Conservation (phyloP, 2,329 filamentous ascomycete species). For the Alternaria arborescens region DNA sequence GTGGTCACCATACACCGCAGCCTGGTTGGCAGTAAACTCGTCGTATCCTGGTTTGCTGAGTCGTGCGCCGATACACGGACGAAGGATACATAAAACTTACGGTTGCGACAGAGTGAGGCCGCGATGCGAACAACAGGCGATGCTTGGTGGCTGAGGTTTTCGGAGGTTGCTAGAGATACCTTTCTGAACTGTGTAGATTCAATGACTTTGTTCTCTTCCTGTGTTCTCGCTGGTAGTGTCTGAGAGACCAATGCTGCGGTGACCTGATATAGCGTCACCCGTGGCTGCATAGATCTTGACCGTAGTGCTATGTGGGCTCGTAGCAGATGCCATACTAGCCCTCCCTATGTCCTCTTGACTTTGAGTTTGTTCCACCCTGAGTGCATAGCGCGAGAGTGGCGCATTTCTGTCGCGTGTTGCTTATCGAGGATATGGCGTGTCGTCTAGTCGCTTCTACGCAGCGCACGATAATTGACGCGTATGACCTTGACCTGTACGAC, state of each 20-base stretch:
- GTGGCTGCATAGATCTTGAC: no score
- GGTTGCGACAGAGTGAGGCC: background rate
- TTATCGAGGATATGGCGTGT: no score
- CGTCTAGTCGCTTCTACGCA: no score
- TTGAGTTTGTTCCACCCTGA: no score
- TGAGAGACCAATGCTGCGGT: background rate
- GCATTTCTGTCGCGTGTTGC: no score
- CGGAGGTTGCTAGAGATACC: slow-evolving; percentile 6
- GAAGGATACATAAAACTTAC: background rate
- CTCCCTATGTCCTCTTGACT: no score
- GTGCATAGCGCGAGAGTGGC: no score
- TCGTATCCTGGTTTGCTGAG: background rate
- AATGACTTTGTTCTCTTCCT: slow-evolving; percentile 5
- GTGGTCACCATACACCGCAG: slow-evolving; percentile 25
- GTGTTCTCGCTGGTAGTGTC: background rate
- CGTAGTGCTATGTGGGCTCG: no score
- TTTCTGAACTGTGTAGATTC: slow-evolving; percentile 16
- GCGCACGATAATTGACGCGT: no score
- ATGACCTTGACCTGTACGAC: no score
- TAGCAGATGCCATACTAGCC: no score
- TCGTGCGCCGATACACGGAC: background rate
- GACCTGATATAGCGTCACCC: no score
- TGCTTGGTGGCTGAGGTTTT: background rate
- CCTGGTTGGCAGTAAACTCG: slow-evolving; percentile 36
- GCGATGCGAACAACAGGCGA: background rate